These are phyloP conservation scores for Neurospora tetrasperma DNA, from an alignment of 495 filamentous ascomycete species.

Conservation along the genomic window DNA sequence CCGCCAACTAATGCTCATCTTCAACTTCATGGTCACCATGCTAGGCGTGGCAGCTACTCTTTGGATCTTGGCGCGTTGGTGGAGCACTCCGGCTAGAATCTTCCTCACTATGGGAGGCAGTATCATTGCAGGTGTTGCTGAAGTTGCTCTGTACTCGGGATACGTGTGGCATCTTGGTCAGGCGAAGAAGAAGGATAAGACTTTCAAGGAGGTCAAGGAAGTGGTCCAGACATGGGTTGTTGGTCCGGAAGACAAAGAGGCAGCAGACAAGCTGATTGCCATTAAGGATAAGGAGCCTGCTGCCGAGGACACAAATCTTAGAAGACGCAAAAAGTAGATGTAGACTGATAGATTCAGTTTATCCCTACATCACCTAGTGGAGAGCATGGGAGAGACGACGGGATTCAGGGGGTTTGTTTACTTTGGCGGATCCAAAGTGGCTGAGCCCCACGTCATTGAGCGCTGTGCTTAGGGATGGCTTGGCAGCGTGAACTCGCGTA, in stretches of 20 bases:
- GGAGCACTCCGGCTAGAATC: constrained; percentile 58
- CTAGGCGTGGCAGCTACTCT: constrained; percentile 59
- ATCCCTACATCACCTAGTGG: too few relatives aligned
- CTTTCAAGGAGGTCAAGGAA: constrained; percentile 58
- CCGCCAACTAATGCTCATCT: constrained; percentile 60
- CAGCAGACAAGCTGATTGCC: constrained; percentile 22
- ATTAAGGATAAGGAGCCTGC: constrained; percentile 5
- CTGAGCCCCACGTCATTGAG: too few relatives aligned
- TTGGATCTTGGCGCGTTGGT: constrained; percentile 61
- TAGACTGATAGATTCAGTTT: background rate
- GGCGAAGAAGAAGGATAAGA: constrained; percentile 56
- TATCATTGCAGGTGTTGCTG: constrained; percentile 67
- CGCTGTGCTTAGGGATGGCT: too few relatives aligned
- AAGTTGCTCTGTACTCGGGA: constrained; percentile 78
- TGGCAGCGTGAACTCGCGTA: background rate
- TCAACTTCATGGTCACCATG: constrained; percentile 65
- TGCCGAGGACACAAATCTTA: constrained; percentile 18
- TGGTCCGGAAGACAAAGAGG: constrained; percentile 30
- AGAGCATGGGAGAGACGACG: background rate
- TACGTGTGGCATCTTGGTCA: constrained; percentile 71
- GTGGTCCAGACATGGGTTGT: constrained; percentile 63
- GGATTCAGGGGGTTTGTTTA: background rate
- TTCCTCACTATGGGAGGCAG: constrained; percentile 61
- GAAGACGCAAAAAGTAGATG: constrained; percentile 20
- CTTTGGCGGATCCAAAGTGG: background rate